These are phyloP conservation scores for Plantago major DNA, from an alignment of 257 asterid species.

Conservation along the genomic window DNA sequence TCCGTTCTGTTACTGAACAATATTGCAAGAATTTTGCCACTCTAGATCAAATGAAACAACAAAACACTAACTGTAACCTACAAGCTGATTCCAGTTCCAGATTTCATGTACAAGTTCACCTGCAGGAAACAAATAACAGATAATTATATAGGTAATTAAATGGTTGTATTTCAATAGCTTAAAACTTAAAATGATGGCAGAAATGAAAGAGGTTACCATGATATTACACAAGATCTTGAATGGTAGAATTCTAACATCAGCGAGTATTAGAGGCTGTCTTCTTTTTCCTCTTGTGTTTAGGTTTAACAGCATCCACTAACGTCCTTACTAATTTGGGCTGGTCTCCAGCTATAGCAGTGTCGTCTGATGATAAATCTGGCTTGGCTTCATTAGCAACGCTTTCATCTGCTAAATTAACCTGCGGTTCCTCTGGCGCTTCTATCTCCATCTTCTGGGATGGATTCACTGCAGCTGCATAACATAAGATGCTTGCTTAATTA, in stretches of 20 bases:
- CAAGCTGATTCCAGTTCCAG: too few species aligned
- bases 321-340: slow-evolving; percentile 38
- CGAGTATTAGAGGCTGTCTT: slow-evolving; percentile 29
- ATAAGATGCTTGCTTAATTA: slow-evolving; percentile 10
- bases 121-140: too few species aligned
- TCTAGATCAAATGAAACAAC: too few species aligned
- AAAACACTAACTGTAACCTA: too few species aligned
- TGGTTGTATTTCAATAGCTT: too few species aligned
- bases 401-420: slow-evolving; percentile 19
- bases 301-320: slow-evolving; percentile 79
- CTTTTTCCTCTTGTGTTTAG: slow-evolving; percentile 71
- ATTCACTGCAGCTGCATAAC: slow-evolving; percentile 37
- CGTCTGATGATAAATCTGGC: slow-evolving; percentile 30
- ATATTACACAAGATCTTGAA: background rate
- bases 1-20: too few species aligned
- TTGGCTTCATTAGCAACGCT: slow-evolving; percentile 23
- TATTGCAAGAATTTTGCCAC: too few species aligned
- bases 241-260: slow-evolving; percentile 33
- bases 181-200: background rate
- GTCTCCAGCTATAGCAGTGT: slow-evolving; percentile 25
- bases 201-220: slow-evolving; percentile 3
- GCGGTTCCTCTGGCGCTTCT: slow-evolving; percentile 21
- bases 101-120: too few species aligned
- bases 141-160: too few species aligned
- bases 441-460: slow-evolving; percentile 34